phyloP scores from a whole-genome alignment of 1,139 yeast species.

The Diutina siamensis region DNA sequence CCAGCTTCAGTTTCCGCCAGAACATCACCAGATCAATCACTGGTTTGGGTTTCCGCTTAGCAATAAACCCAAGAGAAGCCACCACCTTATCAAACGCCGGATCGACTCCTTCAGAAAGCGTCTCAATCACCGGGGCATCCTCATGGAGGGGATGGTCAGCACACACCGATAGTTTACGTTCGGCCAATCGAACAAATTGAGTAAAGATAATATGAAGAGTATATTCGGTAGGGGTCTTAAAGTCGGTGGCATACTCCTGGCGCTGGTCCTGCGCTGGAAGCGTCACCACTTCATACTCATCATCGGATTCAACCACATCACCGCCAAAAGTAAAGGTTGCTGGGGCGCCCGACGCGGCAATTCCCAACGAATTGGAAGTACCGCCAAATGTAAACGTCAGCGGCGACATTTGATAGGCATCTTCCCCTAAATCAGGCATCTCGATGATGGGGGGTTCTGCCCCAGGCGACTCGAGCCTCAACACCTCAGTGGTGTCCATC shows the following conservation, averaged over 20 bases:
- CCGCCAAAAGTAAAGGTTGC: constrained; percentile 3
- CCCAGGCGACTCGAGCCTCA: not conserved
- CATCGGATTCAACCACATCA: not conserved
- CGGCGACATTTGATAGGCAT: not conserved
- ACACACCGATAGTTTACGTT: constrained; percentile 68
- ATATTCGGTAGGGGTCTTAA: constrained; percentile 82
- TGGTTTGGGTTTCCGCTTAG: constrained; percentile 83
- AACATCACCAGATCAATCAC: constrained; percentile 97
- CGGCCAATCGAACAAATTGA: constrained; percentile 90
- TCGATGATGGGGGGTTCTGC: not conserved
- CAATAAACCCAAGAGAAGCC: constrained; percentile 79
- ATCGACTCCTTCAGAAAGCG: constrained; percentile 83
- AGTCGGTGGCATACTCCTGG: constrained; percentile 35
- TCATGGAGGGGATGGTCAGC: constrained; percentile 54
- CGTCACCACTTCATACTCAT: not conserved
- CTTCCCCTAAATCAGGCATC: constrained; percentile 2
- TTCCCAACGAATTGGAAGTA: not conserved
- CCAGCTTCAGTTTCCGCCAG: constrained; percentile 89
- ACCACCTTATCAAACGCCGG: constrained; percentile 77
- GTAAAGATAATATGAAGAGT: constrained; percentile 90
- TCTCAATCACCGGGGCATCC: constrained; percentile 73
- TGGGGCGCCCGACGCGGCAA: not conserved
- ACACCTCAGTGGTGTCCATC: not conserved
- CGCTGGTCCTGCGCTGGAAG: constrained; percentile 1
- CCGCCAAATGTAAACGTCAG: not conserved